phyloP scores from a whole-genome alignment of 352 stramenopile species.

The Phytophthora tentaculata region DNA sequence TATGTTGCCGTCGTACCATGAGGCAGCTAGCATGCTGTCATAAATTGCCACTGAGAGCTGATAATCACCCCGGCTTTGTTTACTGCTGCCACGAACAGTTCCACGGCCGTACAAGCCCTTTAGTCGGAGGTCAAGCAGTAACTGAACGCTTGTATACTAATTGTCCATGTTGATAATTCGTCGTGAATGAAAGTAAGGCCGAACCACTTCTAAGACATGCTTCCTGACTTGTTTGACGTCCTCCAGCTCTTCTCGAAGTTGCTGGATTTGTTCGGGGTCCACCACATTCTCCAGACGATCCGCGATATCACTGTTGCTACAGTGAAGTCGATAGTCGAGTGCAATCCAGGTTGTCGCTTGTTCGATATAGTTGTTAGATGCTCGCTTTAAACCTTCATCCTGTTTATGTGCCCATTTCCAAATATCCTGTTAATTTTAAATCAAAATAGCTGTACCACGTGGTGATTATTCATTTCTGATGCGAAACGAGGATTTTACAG shows the following conservation, averaged over 20 bases:
- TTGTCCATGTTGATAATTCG: not conserved
- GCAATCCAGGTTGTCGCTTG: not conserved
- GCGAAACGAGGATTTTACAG: too few species aligned
- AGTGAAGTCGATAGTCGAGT: not conserved
- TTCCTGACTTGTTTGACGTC: not conserved
- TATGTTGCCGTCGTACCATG: slow-evolving; percentile 30
- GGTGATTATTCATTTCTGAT: too few species aligned
- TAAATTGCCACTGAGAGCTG: slow-evolving; percentile 18
- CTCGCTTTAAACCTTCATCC: too few species aligned
- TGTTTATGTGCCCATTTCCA: too few species aligned
- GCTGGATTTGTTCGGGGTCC: not conserved
- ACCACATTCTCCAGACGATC: not conserved
- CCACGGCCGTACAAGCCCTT: slow-evolving; percentile 2
- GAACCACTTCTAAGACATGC: not conserved
- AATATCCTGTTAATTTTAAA: too few species aligned
- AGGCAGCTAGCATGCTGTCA: slow-evolving; percentile 21
- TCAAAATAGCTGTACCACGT: too few species aligned
- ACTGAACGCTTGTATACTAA: not conserved
- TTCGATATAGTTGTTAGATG: too few species aligned
- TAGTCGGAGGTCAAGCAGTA: not conserved
- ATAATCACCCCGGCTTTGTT: slow-evolving; percentile 26
- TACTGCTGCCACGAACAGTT: slow-evolving; percentile 15
- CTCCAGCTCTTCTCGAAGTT: not conserved
- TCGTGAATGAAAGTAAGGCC: not conserved
- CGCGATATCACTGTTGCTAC: not conserved